Percentiles rank a stretch among this genome's conserved stretches.
Conservation (phyloP, 140 eudicot genomes). For the Senecio squalidus region DNA sequence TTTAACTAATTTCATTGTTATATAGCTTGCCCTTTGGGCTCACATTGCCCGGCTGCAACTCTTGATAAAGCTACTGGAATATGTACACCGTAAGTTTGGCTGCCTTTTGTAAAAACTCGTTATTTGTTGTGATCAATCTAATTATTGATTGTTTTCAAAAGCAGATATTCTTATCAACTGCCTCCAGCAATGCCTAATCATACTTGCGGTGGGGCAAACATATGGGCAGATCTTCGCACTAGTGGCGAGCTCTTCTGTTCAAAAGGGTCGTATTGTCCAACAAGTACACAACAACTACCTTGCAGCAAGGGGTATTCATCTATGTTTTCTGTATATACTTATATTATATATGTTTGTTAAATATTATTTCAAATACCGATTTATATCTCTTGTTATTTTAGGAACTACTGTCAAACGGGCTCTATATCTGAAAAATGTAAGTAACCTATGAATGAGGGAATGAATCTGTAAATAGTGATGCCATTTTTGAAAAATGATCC, state of each 20-base stretch:
- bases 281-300: slow-evolving; percentile 35
- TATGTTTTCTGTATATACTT: slow-evolving; percentile 10
- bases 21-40: slow-evolving; percentile 91
- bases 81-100: slow-evolving; percentile 79
- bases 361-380: slow-evolving; percentile 6
- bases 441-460: no score
- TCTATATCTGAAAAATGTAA: slow-evolving; percentile 75
- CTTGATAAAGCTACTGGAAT: slow-evolving; percentile 51
- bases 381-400: slow-evolving; percentile 24
- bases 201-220: slow-evolving; percentile 91
- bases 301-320: slow-evolving; percentile 73
- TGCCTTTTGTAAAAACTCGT: neutral
- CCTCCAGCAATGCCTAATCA: slow-evolving; percentile 76
- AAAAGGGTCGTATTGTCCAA: slow-evolving; percentile 76
- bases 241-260: slow-evolving; percentile 75
- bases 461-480: no score
- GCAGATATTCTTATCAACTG: slow-evolving; percentile 67
- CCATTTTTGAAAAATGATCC: slow-evolving; percentile 6
- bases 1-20: slow-evolving; percentile 6
- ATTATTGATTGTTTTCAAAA: slow-evolving; percentile 12
- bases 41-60: slow-evolving; percentile 81
- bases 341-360: neutral
- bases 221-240: slow-evolving; percentile 67
- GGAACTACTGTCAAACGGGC: slow-evolving; percentile 84
- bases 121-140: slow-evolving; percentile 1